Base-by-base conservation (phyloP, 2,329 filamentous ascomycete genomes). In the Scleromitrula shiraiana region DNA sequence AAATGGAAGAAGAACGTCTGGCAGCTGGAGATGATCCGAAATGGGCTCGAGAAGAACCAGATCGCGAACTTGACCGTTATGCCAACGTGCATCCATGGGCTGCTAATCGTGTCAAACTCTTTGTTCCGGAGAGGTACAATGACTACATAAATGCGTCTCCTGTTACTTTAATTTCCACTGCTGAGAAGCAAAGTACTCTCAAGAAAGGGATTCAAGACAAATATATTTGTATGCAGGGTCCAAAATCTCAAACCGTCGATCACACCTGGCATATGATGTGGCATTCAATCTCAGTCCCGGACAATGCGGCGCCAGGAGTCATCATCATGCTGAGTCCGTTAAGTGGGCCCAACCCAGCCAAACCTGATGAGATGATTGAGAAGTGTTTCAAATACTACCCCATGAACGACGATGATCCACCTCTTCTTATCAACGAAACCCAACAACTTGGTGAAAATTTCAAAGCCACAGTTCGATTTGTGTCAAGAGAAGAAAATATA, bases 241-340 rank as follows among this genome's bases (percentile, higher is more conserved):
- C 93, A 5, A 95, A 90, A 61, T 67, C 74, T 51, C 77, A 79
- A 22, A 87, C 85, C 14, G 75, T 84, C 47, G 79, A 82, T 56
- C 88, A 95, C 62, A 86, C 95, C 56, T 98, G 91, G 87, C 87
- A 93, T 62, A 98, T 98, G 93, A 74, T 96, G 29, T 86, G 87
- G 64, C 83, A 94, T 60, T 88, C 94, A 66, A 43, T 62, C 8
- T 50, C 58, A 10, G 55, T 51, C 17, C 60, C 60, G 10, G 58
- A 59, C 43, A 79, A 74, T n/a, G 67, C 68, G 22, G 80, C 82
- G 38, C 80, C 84, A 2, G 88, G 81, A 1, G 88, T 97, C 49
- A 83, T 97, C 45, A 83, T 97, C 49, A 96, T 97, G 87, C 78
- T 98, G 53, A 98, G 91, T 2, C 88, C 89, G 63, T 91, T 88